Percentiles rank a stretch among this genome's conserved stretches.
phyloP scores from a whole-genome alignment of 306 rosid genomes.

The Begonia masoniana region DNA sequence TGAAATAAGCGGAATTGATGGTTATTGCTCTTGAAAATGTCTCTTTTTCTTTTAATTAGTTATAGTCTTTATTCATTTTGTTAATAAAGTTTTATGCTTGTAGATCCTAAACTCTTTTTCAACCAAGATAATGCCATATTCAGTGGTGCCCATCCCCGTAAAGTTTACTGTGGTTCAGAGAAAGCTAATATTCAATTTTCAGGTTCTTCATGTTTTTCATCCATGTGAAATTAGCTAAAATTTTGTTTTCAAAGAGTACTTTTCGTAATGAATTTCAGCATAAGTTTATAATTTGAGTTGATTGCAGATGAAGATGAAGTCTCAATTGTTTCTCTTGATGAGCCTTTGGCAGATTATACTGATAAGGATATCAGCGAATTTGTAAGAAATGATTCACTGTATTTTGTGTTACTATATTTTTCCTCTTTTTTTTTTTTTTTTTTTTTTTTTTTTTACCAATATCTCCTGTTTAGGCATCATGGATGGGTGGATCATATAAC shows the following conservation, averaged over 20 bases:
- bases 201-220: slow-evolving; percentile 27
- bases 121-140: slow-evolving; percentile 28
- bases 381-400: slow-evolving; percentile 41
- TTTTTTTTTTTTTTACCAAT: not conserved
- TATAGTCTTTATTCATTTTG: not conserved
- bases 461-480: slow-evolving; percentile 43
- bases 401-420: not conserved
- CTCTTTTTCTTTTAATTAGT: not conserved
- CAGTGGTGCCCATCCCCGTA: slow-evolving; percentile 28
- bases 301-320: slow-evolving; percentile 56
- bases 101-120: slow-evolving; percentile 38
- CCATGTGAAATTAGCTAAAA: not conserved
- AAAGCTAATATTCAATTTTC: slow-evolving; percentile 59
- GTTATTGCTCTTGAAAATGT: slow-evolving; percentile 19
- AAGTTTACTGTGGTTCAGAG: slow-evolving; percentile 28
- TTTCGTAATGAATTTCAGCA: not conserved
- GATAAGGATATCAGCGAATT: slow-evolving; percentile 48
- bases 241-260: not conserved
- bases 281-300: slow-evolving; percentile 4
- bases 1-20: slow-evolving; percentile 60
- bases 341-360: slow-evolving; percentile 31
- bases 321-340: slow-evolving; percentile 62
- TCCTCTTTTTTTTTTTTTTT: too few relatives aligned
- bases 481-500: slow-evolving; percentile 76
- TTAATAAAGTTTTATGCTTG: slow-evolving; percentile 10